Evolutionary conservation across 371 early-diverging fungal genomes (phyloP).

Genomic region (Mortierella sp.): DNA sequence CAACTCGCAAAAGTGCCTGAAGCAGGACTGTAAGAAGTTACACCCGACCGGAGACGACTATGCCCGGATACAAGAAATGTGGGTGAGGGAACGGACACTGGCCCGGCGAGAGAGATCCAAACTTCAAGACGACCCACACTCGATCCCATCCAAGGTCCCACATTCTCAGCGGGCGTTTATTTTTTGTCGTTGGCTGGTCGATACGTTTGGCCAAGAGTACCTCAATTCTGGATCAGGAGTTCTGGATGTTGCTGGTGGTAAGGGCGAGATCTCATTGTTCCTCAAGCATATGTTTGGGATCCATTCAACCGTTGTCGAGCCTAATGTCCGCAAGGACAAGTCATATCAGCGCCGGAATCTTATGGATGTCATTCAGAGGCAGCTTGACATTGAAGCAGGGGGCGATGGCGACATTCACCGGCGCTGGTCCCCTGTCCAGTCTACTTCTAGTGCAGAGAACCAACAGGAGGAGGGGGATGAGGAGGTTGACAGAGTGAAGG

Average conservation of each 20-base stretch:
- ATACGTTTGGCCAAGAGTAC: constrained; percentile 56
- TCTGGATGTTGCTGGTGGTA: constrained; percentile 72
- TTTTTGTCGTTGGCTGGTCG: constrained; percentile 66
- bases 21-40: constrained; percentile 26
- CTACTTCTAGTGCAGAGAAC: neutral
- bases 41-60: constrained; percentile 42
- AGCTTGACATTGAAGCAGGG: constrained; percentile 54
- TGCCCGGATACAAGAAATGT: constrained; percentile 32
- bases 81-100: constrained; percentile 60
- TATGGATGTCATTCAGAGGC: constrained; percentile 57
- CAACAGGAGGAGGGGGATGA: neutral
- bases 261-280: constrained; percentile 68
- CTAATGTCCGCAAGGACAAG: constrained; percentile 60
- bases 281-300: constrained; percentile 62
- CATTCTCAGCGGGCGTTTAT: constrained; percentile 67
- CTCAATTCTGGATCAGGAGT: constrained; percentile 55
- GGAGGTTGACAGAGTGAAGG: constrained; percentile 22
- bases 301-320: constrained; percentile 67
- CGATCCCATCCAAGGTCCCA: constrained; percentile 61
- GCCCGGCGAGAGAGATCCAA: constrained; percentile 30
- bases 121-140: constrained; percentile 48
- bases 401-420: constrained; percentile 47
- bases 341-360: constrained; percentile 62
- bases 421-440: neutral
- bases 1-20: constrained; percentile 40